A percentile compares a stretch with the other conserved stretches of the same genome.
Evolutionary conservation across 257 asterid genomes (phyloP).

Genomic region (Solanum tarijense): DNA sequence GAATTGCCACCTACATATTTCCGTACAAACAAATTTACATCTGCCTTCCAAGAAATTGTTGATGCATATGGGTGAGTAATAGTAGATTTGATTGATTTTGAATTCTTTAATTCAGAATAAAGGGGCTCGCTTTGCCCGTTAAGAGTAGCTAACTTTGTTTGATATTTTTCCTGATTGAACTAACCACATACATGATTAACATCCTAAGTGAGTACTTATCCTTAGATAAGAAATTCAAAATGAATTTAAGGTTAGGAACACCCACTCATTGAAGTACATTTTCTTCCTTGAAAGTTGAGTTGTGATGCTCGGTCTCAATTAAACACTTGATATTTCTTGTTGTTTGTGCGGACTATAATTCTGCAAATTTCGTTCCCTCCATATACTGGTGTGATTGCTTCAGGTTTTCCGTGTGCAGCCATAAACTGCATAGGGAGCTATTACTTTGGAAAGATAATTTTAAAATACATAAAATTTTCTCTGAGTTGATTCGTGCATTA

Average conservation of each 20-base stretch:
- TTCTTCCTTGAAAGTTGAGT: background rate
- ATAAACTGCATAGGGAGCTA: background rate
- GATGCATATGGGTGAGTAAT: constrained; percentile 59
- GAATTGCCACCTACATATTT: constrained; percentile 59
- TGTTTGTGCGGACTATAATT: background rate
- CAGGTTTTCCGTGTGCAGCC: background rate
- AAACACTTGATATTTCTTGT: background rate
- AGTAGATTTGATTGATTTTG: background rate
- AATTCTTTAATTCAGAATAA: background rate
- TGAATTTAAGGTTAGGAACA: background rate
- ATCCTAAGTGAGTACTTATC: background rate
- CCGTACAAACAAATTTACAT: constrained; percentile 45
- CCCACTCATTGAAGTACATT: background rate
- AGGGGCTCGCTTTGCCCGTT: background rate
- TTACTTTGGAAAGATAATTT: background rate
- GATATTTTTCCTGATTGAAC: background rate
- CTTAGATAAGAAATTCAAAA: background rate
- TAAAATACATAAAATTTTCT: background rate
- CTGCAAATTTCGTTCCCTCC: background rate
- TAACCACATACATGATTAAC: background rate
- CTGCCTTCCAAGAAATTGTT: constrained; percentile 53
- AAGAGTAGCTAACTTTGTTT: background rate
- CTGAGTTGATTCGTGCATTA: background rate
- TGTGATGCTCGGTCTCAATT: background rate
- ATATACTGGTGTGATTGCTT: background rate